These are phyloP conservation scores for Chenopodium album DNA, from an alignment of 148 eudicot species.

Conservation along the genomic window DNA sequence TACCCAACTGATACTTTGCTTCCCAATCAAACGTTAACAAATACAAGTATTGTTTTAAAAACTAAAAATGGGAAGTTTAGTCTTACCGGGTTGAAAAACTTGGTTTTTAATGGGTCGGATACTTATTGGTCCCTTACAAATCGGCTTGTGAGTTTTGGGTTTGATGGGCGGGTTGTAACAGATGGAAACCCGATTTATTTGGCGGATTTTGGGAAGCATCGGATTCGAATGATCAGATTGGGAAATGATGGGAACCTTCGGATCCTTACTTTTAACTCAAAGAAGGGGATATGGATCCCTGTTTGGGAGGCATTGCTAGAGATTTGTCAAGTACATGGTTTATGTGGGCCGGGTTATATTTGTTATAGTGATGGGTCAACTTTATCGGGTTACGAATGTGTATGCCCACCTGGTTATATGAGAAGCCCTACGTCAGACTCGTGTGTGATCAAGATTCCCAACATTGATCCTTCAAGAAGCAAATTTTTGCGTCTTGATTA, in stretches of 20 bases:
- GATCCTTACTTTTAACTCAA: constrained; percentile 45
- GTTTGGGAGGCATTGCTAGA: constrained; percentile 58
- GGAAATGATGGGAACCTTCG: constrained; percentile 67
- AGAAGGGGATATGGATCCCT: constrained; percentile 35
- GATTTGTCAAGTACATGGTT: constrained; percentile 50
- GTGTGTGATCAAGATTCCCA: constrained; percentile 40
- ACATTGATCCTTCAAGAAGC: constrained; percentile 11
- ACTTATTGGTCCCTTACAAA: constrained; percentile 27
- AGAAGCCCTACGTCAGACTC: neutral
- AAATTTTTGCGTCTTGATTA: constrained; percentile 64
- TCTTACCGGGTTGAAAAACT: constrained; percentile 29
- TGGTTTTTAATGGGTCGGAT: constrained; percentile 35
- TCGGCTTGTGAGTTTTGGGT: constrained; percentile 30
- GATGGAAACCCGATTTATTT: constrained; percentile 19
- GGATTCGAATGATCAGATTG: constrained; percentile 46
- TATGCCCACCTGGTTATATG: constrained; percentile 64
- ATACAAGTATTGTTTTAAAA: constrained; percentile 20
- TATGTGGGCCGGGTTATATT: constrained; percentile 61
- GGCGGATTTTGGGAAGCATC: constrained; percentile 44
- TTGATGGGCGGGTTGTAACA: constrained; percentile 25
- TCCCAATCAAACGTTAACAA: constrained; percentile 34
- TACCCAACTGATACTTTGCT: constrained; percentile 57
- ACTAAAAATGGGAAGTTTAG: constrained; percentile 41
- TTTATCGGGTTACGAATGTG: constrained; percentile 33
- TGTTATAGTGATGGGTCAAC: constrained; percentile 47